These are phyloP conservation scores for Neurospora discreta DNA, from an alignment of 495 filamentous ascomycete genomes.

Conservation along the genomic window DNA sequence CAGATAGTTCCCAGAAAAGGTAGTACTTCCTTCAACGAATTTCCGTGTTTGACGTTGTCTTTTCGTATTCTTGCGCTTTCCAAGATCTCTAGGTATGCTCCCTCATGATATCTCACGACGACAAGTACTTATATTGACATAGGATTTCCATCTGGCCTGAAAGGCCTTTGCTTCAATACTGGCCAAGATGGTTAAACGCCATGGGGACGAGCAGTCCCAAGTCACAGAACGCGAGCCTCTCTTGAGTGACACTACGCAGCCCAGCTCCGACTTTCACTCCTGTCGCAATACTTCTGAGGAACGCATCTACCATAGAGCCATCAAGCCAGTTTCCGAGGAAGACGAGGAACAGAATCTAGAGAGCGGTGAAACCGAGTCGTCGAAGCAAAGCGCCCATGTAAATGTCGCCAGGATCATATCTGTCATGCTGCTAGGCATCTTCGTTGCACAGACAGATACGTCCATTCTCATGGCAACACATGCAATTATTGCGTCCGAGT, in stretches of 20 bases:
- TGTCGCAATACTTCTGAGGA: neutral
- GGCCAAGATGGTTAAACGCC: neutral
- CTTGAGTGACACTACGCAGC: neutral
- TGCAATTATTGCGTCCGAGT: constrained; percentile 54
- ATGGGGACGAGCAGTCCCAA: neutral
- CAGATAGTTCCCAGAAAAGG: neutral
- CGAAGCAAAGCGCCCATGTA: neutral
- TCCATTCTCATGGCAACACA: constrained; percentile 55
- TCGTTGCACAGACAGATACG: constrained; percentile 51
- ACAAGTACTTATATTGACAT: neutral
- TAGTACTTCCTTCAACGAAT: neutral
- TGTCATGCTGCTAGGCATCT: constrained; percentile 44
- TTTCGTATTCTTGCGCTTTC: neutral
- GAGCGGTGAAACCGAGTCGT: neutral
- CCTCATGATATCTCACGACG: neutral
- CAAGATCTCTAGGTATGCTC: neutral
- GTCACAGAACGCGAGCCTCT: neutral
- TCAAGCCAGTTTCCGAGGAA: neutral
- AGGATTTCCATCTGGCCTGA: neutral
- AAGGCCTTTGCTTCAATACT: neutral
- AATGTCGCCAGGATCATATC: constrained; percentile 13
- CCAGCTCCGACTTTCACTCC: neutral
- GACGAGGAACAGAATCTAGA: constrained; percentile 12
- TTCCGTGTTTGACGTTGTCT: neutral
- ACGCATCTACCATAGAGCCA: neutral